A percentile compares a stretch with the other conserved stretches of the same genome.
Evolutionary conservation across 352 stramenopile genomes (phyloP).

Genomic region (Globisporangium nunn): DNA sequence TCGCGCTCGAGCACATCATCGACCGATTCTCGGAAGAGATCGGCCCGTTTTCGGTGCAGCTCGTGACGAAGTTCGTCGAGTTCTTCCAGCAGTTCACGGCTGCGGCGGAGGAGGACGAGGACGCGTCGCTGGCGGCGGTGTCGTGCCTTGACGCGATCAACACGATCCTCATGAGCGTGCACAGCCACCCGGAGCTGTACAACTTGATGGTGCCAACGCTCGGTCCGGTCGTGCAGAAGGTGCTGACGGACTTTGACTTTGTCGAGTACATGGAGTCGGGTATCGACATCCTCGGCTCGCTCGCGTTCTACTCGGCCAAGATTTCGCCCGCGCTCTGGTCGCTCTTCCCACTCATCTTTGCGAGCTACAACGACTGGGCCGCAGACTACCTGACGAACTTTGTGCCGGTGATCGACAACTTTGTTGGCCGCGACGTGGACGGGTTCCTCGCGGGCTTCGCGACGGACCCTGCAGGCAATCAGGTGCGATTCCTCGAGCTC

Average conservation of each 20-base stretch:
- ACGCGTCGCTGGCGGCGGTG: conserved; percentile 94
- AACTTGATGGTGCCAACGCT: conserved; percentile 91
- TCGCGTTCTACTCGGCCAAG: conserved; percentile 93
- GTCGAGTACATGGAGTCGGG: conserved; percentile 97
- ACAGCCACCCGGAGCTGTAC: conserved; percentile 79
- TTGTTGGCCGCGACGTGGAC: conserved; percentile 83
- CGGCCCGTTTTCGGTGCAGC: conserved; percentile 86
- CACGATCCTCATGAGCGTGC: conserved; percentile 80
- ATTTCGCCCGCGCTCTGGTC: conserved; percentile 92
- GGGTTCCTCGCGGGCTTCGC: conserved; percentile 51
- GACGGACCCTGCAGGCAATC: conserved; percentile 34
- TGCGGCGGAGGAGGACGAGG: conserved; percentile 90
- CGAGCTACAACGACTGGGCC: conserved; percentile 93
- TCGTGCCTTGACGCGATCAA: conserved; percentile 84
- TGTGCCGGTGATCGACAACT: conserved; percentile 94
- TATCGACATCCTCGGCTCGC: conserved; percentile 93
- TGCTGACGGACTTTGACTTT: conserved; percentile 94
- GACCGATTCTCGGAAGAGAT: conserved; percentile 97
- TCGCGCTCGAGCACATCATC: conserved; percentile 93
- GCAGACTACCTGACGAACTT: conserved; percentile 97
- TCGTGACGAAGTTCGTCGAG: conserved; percentile 92
- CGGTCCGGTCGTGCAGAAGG: conserved; percentile 92
- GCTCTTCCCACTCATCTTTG: conserved; percentile 95
- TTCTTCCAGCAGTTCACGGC: conserved; percentile 94
- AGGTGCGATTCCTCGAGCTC: conserved; percentile 67